Evolutionary conservation across 169 alveolate genomes (phyloP).

Genomic region (Plasmodium gonderi): DNA sequence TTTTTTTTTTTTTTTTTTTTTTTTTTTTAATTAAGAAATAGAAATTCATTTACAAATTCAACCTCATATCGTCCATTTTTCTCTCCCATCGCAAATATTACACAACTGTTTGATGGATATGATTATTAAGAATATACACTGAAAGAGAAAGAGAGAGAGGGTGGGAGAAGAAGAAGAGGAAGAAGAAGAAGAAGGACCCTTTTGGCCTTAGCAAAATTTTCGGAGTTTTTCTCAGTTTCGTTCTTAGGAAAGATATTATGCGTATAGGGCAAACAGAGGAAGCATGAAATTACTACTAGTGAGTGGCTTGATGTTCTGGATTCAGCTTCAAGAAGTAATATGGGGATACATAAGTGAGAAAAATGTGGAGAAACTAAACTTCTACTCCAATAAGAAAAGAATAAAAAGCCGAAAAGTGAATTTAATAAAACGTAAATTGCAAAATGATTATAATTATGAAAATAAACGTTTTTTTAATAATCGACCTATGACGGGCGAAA

Average conservation of each 20-base stretch:
- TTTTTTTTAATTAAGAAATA: not conserved
- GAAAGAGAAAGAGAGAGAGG: too few species aligned
- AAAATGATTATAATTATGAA: conserved; percentile 31
- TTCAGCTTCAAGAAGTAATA: conserved; percentile 1
- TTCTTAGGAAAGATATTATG: not conserved
- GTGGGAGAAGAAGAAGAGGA: too few species aligned
- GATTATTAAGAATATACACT: not conserved
- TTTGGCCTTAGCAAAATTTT: too few species aligned
- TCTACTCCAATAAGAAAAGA: not conserved
- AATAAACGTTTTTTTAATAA: conserved; percentile 31
- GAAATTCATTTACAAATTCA: too few species aligned
- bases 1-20: not conserved
- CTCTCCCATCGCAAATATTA: not conserved
- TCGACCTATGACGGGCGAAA: conserved; percentile 25
- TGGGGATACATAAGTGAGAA: conserved; percentile 30
- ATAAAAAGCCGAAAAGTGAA: not conserved
- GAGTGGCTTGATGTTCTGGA: not conserved
- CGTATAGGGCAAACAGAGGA: not conserved
- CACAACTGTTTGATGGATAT: not conserved
- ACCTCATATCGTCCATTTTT: not conserved
- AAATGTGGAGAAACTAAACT: not conserved
- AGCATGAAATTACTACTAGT: conserved; percentile 12
- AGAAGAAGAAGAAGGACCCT: too few species aligned
- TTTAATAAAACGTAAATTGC: conserved; percentile 4
- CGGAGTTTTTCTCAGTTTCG: too few species aligned